Evolutionary conservation across 2,329 filamentous ascomycete genomes (phyloP).

Genomic region (Aspergillus costaricaensis): DNA sequence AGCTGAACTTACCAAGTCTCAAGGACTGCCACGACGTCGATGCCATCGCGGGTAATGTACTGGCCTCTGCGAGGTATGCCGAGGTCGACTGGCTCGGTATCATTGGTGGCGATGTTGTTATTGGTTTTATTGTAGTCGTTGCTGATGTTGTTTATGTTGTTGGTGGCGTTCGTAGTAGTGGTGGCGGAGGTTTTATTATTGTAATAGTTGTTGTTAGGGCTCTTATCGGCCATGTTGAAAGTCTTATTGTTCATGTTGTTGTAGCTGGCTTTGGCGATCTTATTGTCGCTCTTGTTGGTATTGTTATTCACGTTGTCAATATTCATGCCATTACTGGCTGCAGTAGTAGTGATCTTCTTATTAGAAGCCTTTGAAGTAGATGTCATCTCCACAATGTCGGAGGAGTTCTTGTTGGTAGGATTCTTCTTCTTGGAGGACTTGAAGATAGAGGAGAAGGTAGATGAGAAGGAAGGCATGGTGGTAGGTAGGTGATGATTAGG

Average conservation of each 20-base stretch:
- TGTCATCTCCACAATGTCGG: background rate
- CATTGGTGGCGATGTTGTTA: no score
- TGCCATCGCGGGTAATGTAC: no score
- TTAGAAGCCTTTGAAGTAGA: background rate
- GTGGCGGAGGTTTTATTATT: background rate
- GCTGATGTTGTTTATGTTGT: no score
- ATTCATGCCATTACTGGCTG: background rate
- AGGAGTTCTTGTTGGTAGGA: background rate
- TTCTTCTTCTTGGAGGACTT: background rate
- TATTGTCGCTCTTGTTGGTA: background rate
- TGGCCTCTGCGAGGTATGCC: no score
- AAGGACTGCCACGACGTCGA: no score
- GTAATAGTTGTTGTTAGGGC: background rate
- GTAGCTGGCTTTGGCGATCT: background rate
- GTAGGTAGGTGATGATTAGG: background rate
- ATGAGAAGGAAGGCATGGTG: background rate
- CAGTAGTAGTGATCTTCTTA: background rate
- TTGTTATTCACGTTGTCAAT: background rate
- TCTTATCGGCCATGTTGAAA: background rate
- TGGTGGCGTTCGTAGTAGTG: background rate
- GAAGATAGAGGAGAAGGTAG: background rate
- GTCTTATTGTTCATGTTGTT: background rate
- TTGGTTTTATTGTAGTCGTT: no score
- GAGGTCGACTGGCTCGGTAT: no score
- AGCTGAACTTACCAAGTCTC: no score